A percentile compares a stretch with the other conserved stretches of the same genome.
phyloP scores from a whole-genome alignment of 1,284 basidiomycete species.

The Apiotrichum siamense region DNA sequence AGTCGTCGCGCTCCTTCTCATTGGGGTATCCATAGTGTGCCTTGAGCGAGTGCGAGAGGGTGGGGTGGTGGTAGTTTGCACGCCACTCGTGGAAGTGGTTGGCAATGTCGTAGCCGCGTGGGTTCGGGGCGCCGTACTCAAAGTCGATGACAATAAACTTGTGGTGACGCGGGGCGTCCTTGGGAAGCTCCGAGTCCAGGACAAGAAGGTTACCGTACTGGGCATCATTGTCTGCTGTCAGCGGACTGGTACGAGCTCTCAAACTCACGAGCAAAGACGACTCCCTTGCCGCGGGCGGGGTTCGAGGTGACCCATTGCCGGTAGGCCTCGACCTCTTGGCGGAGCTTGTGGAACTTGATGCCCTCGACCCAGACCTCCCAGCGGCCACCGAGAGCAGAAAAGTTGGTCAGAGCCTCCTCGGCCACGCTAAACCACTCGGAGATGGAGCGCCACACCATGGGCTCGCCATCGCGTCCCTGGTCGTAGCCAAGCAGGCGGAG shows the following conservation, averaged over 20 bases:
- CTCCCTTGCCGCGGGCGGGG: conserved; percentile 33
- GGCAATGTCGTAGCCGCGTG: conserved; percentile 84
- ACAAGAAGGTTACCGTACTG: conserved; percentile 88
- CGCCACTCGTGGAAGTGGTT: conserved; percentile 97
- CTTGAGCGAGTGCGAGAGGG: conserved; percentile 65
- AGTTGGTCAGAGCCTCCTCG: conserved; percentile 26
- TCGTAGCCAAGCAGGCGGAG: conserved; percentile 56
- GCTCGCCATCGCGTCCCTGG: conserved; percentile 55
- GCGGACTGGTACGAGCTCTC: not conserved
- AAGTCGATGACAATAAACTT: conserved; percentile 92
- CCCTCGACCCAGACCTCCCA: conserved; percentile 41
- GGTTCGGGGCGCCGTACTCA: conserved; percentile 85
- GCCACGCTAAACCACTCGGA: conserved; percentile 53
- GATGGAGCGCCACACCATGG: conserved; percentile 57
- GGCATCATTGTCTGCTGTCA: conserved; percentile 71
- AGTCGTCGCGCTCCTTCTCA: conserved; percentile 64
- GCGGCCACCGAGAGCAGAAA: conserved; percentile 27
- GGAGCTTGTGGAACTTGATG: conserved; percentile 39
- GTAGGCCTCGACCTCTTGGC: conserved; percentile 42
- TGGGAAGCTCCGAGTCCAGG: conserved; percentile 55
- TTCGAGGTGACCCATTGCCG: conserved; percentile 33
- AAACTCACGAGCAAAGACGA: conserved; percentile 46
- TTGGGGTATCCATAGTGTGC: conserved; percentile 67
- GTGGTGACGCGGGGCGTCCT: conserved; percentile 47
- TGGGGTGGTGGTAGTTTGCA: conserved; percentile 69